These are phyloP conservation scores for Penicillium palitans DNA, from an alignment of 2,329 filamentous ascomycete genomes.

Conservation along the genomic window DNA sequence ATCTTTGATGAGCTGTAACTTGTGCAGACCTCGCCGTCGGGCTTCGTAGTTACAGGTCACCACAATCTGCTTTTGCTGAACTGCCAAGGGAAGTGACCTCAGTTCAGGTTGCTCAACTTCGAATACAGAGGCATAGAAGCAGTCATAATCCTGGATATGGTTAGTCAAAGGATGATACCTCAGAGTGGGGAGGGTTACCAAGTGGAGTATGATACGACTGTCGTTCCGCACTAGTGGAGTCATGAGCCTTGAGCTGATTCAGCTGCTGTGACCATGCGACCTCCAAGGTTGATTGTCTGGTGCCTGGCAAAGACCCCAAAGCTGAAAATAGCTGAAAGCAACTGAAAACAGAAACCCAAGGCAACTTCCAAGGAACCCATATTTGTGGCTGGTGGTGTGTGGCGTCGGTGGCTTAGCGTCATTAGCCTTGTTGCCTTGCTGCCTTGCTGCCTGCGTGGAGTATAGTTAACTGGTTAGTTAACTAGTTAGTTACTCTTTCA, in stretches of 20 bases:
- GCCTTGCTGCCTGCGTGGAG: too few species aligned
- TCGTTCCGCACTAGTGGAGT: conserved; percentile 51
- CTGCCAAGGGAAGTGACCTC: conserved; percentile 71
- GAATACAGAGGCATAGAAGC: conserved; percentile 91
- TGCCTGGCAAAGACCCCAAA: not conserved
- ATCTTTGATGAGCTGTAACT: conserved; percentile 82
- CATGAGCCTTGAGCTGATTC: conserved; percentile 14
- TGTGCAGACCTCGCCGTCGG: conserved; percentile 63
- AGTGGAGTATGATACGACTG: conserved; percentile 73
- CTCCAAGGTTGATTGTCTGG: not conserved
- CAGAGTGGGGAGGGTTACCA: conserved; percentile 57
- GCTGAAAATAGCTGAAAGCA: not conserved
- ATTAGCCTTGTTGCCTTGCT: not conserved
- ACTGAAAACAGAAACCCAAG: not conserved
- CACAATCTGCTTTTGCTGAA: conserved; percentile 90
- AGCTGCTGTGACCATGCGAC: conserved; percentile 11
- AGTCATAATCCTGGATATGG: conserved; percentile 53
- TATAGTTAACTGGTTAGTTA: too few species aligned
- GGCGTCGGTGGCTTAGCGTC: not conserved
- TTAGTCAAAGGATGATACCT: not conserved
- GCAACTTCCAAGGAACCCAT: not conserved
- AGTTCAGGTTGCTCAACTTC: conserved; percentile 76
- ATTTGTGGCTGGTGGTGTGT: not conserved
- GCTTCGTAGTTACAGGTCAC: conserved; percentile 95
- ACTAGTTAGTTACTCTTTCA: too few species aligned